Evolutionary conservation across 306 rosid species (phyloP), one percentile per base, ranked within the genome.

Genomic region (Astragalus glycyphyllos): DNA sequence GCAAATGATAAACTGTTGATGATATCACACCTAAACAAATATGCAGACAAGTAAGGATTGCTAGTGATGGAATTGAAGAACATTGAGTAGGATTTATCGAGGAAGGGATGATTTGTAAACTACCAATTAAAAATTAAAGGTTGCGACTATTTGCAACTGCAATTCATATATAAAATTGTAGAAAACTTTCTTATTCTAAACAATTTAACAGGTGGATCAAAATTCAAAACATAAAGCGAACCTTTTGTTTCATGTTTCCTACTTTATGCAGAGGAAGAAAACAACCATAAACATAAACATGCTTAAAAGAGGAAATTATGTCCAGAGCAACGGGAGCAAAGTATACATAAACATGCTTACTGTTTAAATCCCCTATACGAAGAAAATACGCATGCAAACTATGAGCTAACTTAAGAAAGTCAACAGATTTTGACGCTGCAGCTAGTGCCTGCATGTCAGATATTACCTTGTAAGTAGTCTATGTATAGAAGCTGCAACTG

Each of bases 391-490:
- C 85, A 75, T 94, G 97, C 83, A 94, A 72, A 79, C 97, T 94
- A 55, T 94, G 97, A 71, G 89, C 88, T 75, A 87, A 13, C 82
- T 87, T 91, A 55, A 82, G 86, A 76, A 73, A 77, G 74, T 89
- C 96, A 73, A 91, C 87, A 73, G 99, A 89, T 85, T 90, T 91
- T 51, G 99, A 84, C 66, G 99, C 99, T 11, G 99, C 97, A 37
- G 87, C 96, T 82, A 94, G 73, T 67, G 95, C 99, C 99, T 94
- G 92, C 78, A 78, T 35, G 54, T 73, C 46, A 79, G 34, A 74
- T 17, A 70, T 67, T 65, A 54, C 20, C 55, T 73, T 34, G 56
- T 79, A 76, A 82, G 56, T 46, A 62, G 73, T 69, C 70, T 42
- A 14, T 65, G 57, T 31, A 69, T 38, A 62, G 64, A 68, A 70